Evolutionary conservation across 441 rosid genomes (phyloP).

Genomic region (Euphorbia schlechtendalii): DNA sequence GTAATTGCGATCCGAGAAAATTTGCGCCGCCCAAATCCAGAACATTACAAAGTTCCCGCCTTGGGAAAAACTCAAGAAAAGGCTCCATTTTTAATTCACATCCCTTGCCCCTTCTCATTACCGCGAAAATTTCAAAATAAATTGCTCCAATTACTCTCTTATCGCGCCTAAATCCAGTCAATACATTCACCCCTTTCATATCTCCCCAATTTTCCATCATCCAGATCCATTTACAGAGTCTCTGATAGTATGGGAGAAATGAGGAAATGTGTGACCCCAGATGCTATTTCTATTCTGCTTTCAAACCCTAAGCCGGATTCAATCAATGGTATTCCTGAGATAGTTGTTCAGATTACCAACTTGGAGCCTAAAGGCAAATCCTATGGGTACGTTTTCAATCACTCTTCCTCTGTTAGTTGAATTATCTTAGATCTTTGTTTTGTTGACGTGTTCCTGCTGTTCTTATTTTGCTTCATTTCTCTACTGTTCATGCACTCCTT

Average conservation of each 20-base stretch:
- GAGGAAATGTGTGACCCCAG: conserved; percentile 41
- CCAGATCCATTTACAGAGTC: not conserved
- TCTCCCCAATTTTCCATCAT: not conserved
- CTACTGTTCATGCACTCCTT: not conserved
- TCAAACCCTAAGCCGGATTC: conserved; percentile 62
- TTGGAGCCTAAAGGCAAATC: conserved; percentile 71
- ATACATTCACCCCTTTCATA: not conserved
- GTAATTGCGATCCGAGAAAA: too few species aligned
- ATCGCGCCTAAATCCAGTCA: conserved; percentile 12
- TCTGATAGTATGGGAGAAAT: conserved; percentile 13
- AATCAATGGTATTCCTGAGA: conserved; percentile 34
- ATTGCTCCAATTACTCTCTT: not conserved
- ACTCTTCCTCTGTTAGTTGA: not conserved
- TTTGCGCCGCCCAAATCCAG: too few species aligned
- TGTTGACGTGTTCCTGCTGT: not conserved
- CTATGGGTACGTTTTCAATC: conserved; percentile 39
- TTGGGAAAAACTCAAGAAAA: too few species aligned
- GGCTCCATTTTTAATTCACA: too few species aligned
- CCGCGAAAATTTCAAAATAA: conserved; percentile 1
- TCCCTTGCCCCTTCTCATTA: not conserved
- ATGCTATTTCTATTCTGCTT: conserved; percentile 52
- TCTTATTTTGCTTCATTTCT: not conserved
- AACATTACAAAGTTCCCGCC: too few species aligned
- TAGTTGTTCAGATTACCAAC: conserved; percentile 68
- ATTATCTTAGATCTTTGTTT: too few species aligned